phyloP scores from a whole-genome alignment of 2,329 filamentous ascomycete genomes.

The Alternaria rosae region DNA sequence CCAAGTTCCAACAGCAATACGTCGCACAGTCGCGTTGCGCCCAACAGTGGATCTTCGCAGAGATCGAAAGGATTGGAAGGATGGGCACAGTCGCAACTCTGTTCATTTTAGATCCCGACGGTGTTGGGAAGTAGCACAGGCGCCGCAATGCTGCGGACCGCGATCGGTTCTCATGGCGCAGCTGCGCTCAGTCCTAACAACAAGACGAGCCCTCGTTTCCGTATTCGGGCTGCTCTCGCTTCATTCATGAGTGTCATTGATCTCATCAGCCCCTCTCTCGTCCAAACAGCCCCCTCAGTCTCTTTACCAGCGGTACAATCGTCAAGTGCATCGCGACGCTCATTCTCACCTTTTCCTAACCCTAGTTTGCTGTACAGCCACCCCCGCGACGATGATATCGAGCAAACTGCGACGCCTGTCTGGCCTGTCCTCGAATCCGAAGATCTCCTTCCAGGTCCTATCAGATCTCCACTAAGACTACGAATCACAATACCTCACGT shows the following conservation, averaged over 20 bases:
- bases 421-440: slow-evolving; percentile 31
- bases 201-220: neutral
- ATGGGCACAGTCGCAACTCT: neutral
- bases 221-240: neutral
- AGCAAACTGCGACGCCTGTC: slow-evolving; percentile 34
- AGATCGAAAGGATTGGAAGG: neutral
- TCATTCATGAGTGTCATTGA: neutral
- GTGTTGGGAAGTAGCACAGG: neutral
- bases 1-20: slow-evolving; percentile 8
- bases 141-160: slow-evolving; percentile 15
- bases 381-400: neutral
- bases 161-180: slow-evolving; percentile 5
- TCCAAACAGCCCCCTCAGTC: neutral
- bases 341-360: neutral
- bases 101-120: neutral
- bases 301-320: neutral
- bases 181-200: slow-evolving; percentile 11
- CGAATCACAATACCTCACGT: slow-evolving; percentile 40
- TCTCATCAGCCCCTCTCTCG: neutral
- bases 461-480: slow-evolving; percentile 44
- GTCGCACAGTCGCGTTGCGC: neutral
- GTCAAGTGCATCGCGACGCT: neutral
- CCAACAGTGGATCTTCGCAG: slow-evolving; percentile 1
- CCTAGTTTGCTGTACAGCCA: neutral
- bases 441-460: slow-evolving; percentile 40